Conservation (phyloP, 768 basidiomycete genomes). For the Leccinum obscurum region DNA sequence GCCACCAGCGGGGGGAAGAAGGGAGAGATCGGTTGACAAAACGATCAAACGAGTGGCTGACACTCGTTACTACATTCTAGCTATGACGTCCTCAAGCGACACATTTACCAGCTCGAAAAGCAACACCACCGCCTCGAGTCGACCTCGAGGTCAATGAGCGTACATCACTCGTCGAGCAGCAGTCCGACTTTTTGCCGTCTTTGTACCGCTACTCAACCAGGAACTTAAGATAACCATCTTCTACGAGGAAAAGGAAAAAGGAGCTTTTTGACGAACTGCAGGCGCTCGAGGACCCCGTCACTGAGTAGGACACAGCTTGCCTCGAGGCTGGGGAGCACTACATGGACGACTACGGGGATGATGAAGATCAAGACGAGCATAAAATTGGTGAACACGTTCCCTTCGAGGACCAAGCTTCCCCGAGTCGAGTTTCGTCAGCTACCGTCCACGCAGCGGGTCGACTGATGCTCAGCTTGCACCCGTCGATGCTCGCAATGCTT, state of each 20-base stretch:
- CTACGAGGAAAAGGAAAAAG: neutral
- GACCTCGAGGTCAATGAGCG: neutral
- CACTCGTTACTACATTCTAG: no score
- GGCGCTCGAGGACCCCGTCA: no score
- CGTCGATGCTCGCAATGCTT: conserved; percentile 9
- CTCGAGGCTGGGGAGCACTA: no score
- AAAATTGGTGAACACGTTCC: conserved; percentile 20
- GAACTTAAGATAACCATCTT: neutral
- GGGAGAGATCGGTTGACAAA: no score
- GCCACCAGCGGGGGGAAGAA: no score
- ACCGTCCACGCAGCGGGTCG: conserved; percentile 21
- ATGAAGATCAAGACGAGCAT: conserved; percentile 56
- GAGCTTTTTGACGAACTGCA: neutral
- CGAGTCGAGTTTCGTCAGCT: no score
- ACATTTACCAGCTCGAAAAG: conserved; percentile 84
- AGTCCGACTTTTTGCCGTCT: neutral
- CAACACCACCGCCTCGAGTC: conserved; percentile 41
- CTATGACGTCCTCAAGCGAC: conserved; percentile 79
- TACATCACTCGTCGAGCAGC: neutral
- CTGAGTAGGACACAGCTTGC: no score
- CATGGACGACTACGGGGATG: conserved; percentile 42
- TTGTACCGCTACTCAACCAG: neutral
- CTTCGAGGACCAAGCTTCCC: conserved; percentile 19
- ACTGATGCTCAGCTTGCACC: conserved; percentile 1
- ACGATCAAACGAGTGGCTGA: no score